Evolutionary conservation across 176 grass and related monocot genomes (phyloP), one percentile per base, ranked within the genome.

Genomic region (Lolium multiflorum): DNA sequence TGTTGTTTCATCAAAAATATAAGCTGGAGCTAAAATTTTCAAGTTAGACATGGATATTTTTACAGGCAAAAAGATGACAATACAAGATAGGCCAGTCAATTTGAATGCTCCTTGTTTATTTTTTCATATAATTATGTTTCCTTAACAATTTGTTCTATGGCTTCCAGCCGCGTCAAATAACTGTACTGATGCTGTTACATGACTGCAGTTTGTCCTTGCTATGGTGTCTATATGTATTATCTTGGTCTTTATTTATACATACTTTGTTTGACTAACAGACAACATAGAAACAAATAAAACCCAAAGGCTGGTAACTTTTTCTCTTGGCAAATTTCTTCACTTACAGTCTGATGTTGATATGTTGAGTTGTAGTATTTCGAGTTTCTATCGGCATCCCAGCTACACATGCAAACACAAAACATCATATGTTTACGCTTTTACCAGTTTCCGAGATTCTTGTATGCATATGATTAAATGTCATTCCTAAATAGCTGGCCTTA

Each of bases 241-340:
- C 76, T 90, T 51, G 20, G 55, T 64, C 64, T n/a, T 60, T 82
- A 62, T 56, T 43, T 3, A 49, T 46, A 14, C 51, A 43, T 41
- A 77, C 38, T 21, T 60, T 44, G 31, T 64, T 71, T 69, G 41
- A 78, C 52, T 21, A 31, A 52, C 6, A 26, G 12, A 47, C 31
- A 82, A 54, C 63, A 22, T 71, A 78, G 76, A 77, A 69, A 76
- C 51, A 50, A 6, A 81, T 38, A 46, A 51, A 26, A 65, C 1
- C 48, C 37, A 72, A 76, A 26, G 11, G n/a, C 15, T 13, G 18
- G 22, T 3, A 25, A 55, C 16, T 76, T 2, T 18, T 85, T 60
- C 35, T 15, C 50, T 88, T 88, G 49, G 39, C 50, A 56, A 49
- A 62, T 83, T 74, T 25, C 15, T 72, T 72, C 20, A 72, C 81